Conservation (phyloP, 1,284 basidiomycete genomes). For the Coniferiporia weirii region DNA sequence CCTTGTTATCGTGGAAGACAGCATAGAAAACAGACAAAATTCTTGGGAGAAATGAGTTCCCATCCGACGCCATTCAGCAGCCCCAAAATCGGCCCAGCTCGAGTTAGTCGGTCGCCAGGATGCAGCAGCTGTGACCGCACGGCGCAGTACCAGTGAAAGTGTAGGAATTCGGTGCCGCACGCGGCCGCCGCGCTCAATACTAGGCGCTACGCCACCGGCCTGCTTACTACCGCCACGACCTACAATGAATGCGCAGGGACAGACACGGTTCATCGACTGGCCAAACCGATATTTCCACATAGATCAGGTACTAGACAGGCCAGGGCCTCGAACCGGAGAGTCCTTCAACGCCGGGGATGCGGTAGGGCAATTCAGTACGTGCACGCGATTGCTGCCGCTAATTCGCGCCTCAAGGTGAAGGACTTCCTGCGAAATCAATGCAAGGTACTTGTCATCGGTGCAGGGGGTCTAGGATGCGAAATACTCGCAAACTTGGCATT, state of each 20-base stretch:
- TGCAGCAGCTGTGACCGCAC: no score
- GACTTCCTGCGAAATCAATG: constrained; percentile 77
- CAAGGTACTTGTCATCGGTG: constrained; percentile 96
- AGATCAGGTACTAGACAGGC: constrained; percentile 75
- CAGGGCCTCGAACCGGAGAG: constrained; percentile 77
- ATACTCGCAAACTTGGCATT: constrained; percentile 91
- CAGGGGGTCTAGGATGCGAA: constrained; percentile 92
- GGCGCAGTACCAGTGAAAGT: no score
- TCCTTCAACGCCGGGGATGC: constrained; percentile 69
- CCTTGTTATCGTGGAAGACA: constrained; percentile 76
- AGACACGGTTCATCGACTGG: constrained; percentile 50
- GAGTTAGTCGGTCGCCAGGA: no score
- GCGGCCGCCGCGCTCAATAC: no score
- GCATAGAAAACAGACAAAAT: constrained; percentile 87
- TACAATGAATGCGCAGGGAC: constrained; percentile 13
- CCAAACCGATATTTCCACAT: constrained; percentile 70
- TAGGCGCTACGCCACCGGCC: neutral
- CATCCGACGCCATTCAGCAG: constrained; percentile 41
- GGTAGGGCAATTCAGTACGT: constrained; percentile 37
- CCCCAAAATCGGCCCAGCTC: no score
- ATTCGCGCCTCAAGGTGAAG: constrained; percentile 59
- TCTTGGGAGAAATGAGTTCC: constrained; percentile 68
- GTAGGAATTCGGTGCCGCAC: no score
- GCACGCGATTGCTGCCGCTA: neutral
- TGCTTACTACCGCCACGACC: constrained; percentile 5